Base-by-base conservation (phyloP, 192 early-diverging fungal genomes). In the Gonapodya sp. region DNA sequence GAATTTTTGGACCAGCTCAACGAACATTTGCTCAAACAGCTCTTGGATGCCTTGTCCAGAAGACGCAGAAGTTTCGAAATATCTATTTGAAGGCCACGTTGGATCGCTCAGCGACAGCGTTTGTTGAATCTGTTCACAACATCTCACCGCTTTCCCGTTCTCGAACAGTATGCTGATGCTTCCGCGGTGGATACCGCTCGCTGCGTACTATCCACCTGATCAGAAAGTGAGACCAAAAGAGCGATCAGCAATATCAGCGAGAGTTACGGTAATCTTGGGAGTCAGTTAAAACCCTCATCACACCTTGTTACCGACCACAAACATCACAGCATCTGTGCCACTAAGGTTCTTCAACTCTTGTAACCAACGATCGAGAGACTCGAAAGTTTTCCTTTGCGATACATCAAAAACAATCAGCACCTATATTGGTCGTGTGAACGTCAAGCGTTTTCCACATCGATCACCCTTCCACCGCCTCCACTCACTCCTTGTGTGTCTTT, bases 401-500 rank as follows among this genome's bases (percentile, higher is more conserved):
- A 83, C 81, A 72, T 87, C 86, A 78, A 81, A 89, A 8, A 89
- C 84, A 1, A 89, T 83, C 16, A 89, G 81, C 8, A 83, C 83
- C 82, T 87, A 85, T 34, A 33, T 18, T 1, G 36, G 36, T 30
- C 18, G n/a, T 8, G 80, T 33, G 34, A 35, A 73, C 35, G 18
- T 31, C 2, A 80, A 80, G 33, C 1, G 36, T 80, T 79, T 31
- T 16, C 46, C 8, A 64, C 46, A n/a, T n/a, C n/a, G 16, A 77
- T 0, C 0, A 0, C 18, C 18, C 18, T 18, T 2, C 2, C 34
- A 75, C 2, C 0, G 35, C n/a, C n/a, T n/a, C n/a, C 8, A 64
- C 73, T 81, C 78, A 89, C 87, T 0, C 84, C 88, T 78, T 89
- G 85, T 1, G 88, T 90, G 81, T 90, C 89, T 79, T 87, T 88